A percentile compares a stretch with the other conserved stretches of the same genome.
These are phyloP conservation scores for Noccaea caerulescens DNA, from an alignment of 345 rosid genomes.

Conservation along the genomic window DNA sequence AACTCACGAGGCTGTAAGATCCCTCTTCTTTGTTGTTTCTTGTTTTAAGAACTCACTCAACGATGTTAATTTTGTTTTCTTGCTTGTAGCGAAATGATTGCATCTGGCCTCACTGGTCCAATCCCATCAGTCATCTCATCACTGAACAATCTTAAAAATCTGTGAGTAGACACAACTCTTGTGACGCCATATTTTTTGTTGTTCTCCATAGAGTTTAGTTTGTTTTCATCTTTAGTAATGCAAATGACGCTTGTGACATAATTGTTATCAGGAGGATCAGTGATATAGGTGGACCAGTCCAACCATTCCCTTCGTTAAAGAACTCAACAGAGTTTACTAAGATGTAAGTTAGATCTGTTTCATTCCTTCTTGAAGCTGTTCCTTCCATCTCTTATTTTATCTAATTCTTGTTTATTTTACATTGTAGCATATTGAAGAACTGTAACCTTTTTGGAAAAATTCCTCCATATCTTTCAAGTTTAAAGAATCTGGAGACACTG, in stretches of 20 bases:
- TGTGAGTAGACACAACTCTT: constrained; percentile 53
- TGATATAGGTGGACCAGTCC: constrained; percentile 55
- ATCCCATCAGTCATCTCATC: constrained; percentile 53
- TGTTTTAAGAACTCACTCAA: constrained; percentile 6
- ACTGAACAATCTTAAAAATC: constrained; percentile 40
- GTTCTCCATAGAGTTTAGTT: constrained; percentile 3
- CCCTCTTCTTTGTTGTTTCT: constrained; percentile 10
- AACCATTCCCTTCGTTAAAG: constrained; percentile 51
- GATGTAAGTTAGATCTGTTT: constrained; percentile 50
- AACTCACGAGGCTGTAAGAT: constrained; percentile 58
- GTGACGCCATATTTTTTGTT: neutral
- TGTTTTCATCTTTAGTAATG: constrained; percentile 24
- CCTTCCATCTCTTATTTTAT: constrained; percentile 1
- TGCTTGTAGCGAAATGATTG: constrained; percentile 57
- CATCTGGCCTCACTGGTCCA: constrained; percentile 66
- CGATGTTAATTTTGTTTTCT: constrained; percentile 2
- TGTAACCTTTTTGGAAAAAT: constrained; percentile 52
- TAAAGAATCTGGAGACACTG: constrained; percentile 46
- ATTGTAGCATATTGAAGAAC: constrained; percentile 52
- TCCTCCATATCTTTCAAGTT: constrained; percentile 46
- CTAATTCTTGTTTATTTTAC: constrained; percentile 12
- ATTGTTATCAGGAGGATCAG: constrained; percentile 58
- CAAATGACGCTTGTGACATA: neutral
- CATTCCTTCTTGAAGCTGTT: constrained; percentile 27
- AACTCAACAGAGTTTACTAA: constrained; percentile 38